Evolutionary conservation across 257 asterid species (phyloP).

Genomic region (Solanum corneliomulleri): DNA sequence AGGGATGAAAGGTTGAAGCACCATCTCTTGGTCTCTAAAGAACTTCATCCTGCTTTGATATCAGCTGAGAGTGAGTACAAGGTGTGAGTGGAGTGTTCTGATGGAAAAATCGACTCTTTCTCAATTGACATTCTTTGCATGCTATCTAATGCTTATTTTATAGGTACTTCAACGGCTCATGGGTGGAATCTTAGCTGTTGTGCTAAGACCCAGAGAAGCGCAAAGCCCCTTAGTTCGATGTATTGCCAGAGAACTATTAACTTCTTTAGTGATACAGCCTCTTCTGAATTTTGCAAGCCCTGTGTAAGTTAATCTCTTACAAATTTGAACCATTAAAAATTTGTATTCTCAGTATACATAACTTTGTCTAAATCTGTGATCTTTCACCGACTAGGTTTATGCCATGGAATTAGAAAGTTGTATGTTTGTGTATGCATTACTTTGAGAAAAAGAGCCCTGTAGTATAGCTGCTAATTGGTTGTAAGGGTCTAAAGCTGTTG

Average conservation of each 20-base stretch:
- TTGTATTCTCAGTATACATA: neutral
- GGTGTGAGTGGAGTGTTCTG: conserved; percentile 74
- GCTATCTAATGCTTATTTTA: conserved; percentile 16
- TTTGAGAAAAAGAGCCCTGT: neutral
- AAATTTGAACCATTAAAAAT: neutral
- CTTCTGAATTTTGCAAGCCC: conserved; percentile 89
- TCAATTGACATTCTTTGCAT: conserved; percentile 1
- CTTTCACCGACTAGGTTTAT: neutral
- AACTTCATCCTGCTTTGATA: conserved; percentile 97
- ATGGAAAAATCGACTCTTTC: conserved; percentile 16
- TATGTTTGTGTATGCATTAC: neutral
- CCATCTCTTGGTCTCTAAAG: conserved; percentile 71
- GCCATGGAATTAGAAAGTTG: neutral
- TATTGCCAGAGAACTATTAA: conserved; percentile 87
- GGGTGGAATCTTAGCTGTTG: conserved; percentile 85
- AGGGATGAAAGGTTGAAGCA: conserved; percentile 96
- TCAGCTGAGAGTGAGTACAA: conserved; percentile 99
- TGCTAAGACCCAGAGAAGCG: conserved; percentile 89
- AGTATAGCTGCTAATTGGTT: neutral
- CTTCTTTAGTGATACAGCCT: conserved; percentile 94
- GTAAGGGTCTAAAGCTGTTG: neutral
- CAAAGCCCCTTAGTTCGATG: conserved; percentile 89
- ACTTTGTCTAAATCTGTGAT: neutral
- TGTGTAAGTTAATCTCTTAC: conserved; percentile 42
- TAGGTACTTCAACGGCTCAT: conserved; percentile 91